phyloP scores from a whole-genome alignment of 2,329 filamentous ascomycete genomes.

The Penicillium paneum region DNA sequence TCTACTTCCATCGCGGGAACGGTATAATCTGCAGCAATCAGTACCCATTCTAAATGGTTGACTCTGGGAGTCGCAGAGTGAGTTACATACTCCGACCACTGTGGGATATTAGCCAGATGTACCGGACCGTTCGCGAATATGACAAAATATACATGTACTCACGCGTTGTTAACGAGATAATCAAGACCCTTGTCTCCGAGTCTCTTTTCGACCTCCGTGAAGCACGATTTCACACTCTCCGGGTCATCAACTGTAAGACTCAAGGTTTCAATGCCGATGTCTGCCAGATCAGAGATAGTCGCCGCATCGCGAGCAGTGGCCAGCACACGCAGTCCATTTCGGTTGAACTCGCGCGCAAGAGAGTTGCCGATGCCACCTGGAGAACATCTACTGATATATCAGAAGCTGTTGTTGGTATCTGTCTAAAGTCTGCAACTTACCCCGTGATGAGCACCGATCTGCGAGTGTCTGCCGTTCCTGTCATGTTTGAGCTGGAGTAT shows the following conservation, averaged over 20 bases:
- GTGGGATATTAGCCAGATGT: neutral
- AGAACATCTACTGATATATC: constrained; percentile 25
- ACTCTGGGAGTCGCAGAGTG: neutral
- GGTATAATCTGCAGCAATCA: constrained; percentile 50
- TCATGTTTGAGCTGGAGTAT: constrained; percentile 15
- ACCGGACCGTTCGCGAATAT: neutral
- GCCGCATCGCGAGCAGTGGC: constrained; percentile 55
- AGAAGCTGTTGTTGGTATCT: constrained; percentile 6
- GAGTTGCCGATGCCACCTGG: constrained; percentile 59
- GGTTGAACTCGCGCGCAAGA: constrained; percentile 56
- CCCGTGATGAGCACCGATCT: constrained; percentile 44
- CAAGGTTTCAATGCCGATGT: constrained; percentile 54
- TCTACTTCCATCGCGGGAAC: constrained; percentile 57
- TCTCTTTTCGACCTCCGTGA: constrained; percentile 45
- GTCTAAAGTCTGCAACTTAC: constrained; percentile 27
- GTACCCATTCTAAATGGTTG: neutral
- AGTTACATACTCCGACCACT: constrained; percentile 32
- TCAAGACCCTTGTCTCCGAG: constrained; percentile 52
- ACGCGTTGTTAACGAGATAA: constrained; percentile 59
- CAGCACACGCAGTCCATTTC: constrained; percentile 53
- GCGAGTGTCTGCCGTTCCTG: constrained; percentile 29
- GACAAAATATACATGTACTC: constrained; percentile 21
- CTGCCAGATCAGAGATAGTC: constrained; percentile 49
- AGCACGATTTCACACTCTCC: constrained; percentile 49
- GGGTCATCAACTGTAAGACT: constrained; percentile 53